Base-by-base conservation (phyloP, 2,329 filamentous ascomycete species). In the Fulvia fulva region DNA sequence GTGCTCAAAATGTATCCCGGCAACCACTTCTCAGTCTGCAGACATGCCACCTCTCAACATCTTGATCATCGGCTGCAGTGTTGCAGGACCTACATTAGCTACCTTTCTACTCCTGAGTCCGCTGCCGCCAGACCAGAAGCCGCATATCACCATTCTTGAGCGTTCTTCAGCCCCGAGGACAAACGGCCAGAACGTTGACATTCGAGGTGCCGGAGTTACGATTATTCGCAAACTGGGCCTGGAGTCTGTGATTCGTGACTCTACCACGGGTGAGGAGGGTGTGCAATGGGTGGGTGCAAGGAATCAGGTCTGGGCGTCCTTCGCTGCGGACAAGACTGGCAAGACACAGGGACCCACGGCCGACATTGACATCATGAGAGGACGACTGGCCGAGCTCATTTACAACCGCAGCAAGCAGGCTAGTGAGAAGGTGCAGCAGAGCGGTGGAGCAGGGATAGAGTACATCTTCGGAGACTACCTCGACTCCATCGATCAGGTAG, bases 131-230 rank as follows among this genome's bases (percentile, higher is more conserved):
- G 9, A 53, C 21, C 23, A 64, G 26, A 62, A 61, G 23, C 63
- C 63, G 9, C 56, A 61, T 19, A 68, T 71, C 49, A 73, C 70
- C 1, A 65, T 73, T 22, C 53, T 73, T 21, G 70, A 73, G 55
- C 57, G 65, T 11, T 30, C 62, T 4, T 34, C 65, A 21, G 26
- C 53, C 16, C 52, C 63, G 9, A 58, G 61, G 7, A 54, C 55
- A 16, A 50, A 67, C 41, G 71, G 71, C 43, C 70, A 73, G 52
- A 71, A 71, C 58, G 66, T 73, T 51, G 71, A 73, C 54, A 63
- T 73, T 28, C 67, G 68, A 12, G 68, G 67, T 45, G 61, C 65
- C 12, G 71, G 69, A 3, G 51, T 68, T 21, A 59, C 60, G 8
- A 57, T 71, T 14, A 66, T 70, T n/a, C 65, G 63, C 2, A 65